These are phyloP conservation scores for Coriaria nepalensis DNA, from an alignment of 306 rosid species.

Conservation along the genomic window DNA sequence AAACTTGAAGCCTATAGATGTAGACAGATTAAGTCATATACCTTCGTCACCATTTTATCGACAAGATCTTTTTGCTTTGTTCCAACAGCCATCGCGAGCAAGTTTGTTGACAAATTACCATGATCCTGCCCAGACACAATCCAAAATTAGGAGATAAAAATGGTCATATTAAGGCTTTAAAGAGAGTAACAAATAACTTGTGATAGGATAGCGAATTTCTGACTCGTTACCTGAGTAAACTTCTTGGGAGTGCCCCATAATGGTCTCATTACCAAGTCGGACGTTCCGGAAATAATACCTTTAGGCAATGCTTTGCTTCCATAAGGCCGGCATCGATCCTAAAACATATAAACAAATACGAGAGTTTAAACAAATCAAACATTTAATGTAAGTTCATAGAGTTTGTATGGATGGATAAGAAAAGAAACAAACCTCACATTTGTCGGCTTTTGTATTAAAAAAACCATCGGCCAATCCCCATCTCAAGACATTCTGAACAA, in stretches of 20 bases:
- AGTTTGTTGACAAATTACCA: conserved; percentile 22
- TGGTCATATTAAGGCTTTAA: neutral
- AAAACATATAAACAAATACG: conserved; percentile 26
- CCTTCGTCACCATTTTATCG: conserved; percentile 73
- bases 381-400: neutral
- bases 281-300: conserved; percentile 50
- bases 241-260: conserved; percentile 39
- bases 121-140: conserved; percentile 22
- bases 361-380: conserved; percentile 1
- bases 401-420: neutral
- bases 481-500: conserved; percentile 24
- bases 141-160: conserved; percentile 4
- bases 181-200: no score
- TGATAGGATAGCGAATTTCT: neutral
- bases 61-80: conserved; percentile 65
- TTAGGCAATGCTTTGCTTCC: conserved; percentile 74
- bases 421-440: conserved; percentile 52
- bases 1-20: neutral
- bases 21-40: conserved; percentile 1
- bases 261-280: conserved; percentile 50
- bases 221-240: neutral
- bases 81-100: conserved; percentile 70
- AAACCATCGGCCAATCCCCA: conserved; percentile 23
- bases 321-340: conserved; percentile 50
- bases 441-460: conserved; percentile 14